These are phyloP conservation scores for Pilasporangium apinafurcum DNA, from an alignment of 352 stramenopile genomes.

Conservation along the genomic window DNA sequence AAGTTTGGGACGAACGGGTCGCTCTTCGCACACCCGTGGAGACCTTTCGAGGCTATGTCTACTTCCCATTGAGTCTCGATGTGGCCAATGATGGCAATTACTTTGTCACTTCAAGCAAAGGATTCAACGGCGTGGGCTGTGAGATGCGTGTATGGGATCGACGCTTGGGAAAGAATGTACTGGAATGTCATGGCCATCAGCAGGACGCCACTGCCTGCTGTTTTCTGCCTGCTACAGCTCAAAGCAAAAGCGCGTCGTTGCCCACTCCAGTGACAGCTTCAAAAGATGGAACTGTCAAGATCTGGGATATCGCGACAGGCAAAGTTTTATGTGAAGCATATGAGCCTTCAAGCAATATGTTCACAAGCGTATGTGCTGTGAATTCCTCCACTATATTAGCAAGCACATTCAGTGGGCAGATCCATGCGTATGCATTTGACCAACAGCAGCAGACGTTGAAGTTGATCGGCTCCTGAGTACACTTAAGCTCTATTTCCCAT, in stretches of 20 bases:
- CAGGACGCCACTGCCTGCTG: constrained; percentile 75
- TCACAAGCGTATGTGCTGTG: constrained; percentile 48
- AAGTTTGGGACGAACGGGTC: constrained; percentile 69
- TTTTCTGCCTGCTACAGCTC: constrained; percentile 27
- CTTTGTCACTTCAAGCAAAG: constrained; percentile 80
- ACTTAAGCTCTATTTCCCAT: too few relatives aligned
- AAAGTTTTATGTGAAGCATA: constrained; percentile 33
- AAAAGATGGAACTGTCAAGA: constrained; percentile 72
- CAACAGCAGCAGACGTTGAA: constrained; percentile 1
- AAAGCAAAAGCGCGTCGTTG: neutral
- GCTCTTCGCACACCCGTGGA: constrained; percentile 40
- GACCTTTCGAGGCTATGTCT: constrained; percentile 62
- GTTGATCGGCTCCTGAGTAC: constrained; percentile 1
- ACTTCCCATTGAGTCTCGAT: constrained; percentile 73
- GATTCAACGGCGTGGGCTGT: constrained; percentile 75
- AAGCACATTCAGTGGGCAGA: constrained; percentile 42
- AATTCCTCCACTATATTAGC: constrained; percentile 30
- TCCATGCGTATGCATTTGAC: constrained; percentile 41
- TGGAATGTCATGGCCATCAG: constrained; percentile 56
- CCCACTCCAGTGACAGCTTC: constrained; percentile 55
- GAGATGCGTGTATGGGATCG: constrained; percentile 79
- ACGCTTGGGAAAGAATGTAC: constrained; percentile 47
- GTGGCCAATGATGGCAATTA: constrained; percentile 42
- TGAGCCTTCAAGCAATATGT: constrained; percentile 43
- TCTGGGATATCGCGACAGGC: constrained; percentile 41